A percentile compares a stretch with the other conserved stretches of the same genome.
phyloP scores from a whole-genome alignment of 139 green algal genomes.

The Gonium pectorale region DNA sequence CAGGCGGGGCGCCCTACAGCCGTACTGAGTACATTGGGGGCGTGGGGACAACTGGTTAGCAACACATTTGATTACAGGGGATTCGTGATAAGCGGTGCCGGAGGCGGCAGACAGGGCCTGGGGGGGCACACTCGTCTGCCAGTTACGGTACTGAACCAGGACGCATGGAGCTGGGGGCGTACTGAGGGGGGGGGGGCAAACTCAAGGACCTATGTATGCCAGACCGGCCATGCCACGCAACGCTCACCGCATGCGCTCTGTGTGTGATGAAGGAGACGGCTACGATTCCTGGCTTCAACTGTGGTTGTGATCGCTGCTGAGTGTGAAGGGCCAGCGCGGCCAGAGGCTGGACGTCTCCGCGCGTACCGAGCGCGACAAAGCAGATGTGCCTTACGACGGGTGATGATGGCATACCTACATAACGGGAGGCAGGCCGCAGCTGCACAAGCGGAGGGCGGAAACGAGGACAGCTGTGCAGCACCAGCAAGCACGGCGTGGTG shows the following conservation, averaged over 20 bases:
- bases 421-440: no score
- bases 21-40: no score
- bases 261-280: constrained; percentile 36
- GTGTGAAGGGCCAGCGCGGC: constrained; percentile 26
- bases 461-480: no score
- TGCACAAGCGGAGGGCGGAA: no score
- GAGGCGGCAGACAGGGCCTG: neutral
- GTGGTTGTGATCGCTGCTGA: neutral
- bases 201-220: neutral
- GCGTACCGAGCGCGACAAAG: constrained; percentile 40
- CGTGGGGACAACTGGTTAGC: no score
- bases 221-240: neutral
- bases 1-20: no score
- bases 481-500: no score
- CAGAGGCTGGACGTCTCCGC: constrained; percentile 51
- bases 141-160: no score
- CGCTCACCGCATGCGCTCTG: constrained; percentile 30
- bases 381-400: no score
- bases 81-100: neutral
- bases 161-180: neutral
- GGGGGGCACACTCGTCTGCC: no score
- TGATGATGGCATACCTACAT: no score
- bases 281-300: no score
- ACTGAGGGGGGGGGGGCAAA: neutral
- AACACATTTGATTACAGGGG: neutral